Evolutionary conservation across 2,329 filamentous ascomycete genomes (phyloP), one percentile per base, ranked within the genome.

Genomic region (Pseudogymnoascus sp.): DNA sequence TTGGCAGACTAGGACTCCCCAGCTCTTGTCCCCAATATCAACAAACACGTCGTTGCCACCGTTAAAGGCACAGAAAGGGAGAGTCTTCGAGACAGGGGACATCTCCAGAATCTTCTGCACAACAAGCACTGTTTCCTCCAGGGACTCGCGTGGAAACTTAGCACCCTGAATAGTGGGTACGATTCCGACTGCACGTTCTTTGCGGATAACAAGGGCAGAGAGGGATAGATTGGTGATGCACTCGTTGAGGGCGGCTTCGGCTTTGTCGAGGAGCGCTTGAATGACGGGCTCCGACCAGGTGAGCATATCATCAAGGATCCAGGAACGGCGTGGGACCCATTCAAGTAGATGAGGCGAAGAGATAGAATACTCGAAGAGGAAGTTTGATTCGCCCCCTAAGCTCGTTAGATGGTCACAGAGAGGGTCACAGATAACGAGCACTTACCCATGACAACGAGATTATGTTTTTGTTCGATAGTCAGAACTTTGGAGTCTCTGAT

Each of bases 21-120:
- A 96, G 62, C 88, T 92, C 78, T 99, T 99, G 78, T 99, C 95
- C 63, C 95, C 95, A 72, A 99, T 97, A 42, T 99, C 95, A 62
- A 99, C 93, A 76, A 99, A 99, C 45, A 97, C 92, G 74, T 99
- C 95, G 66, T 95, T 93, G 10, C 95, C 95, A 62, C 93, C 95
- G 75, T 99, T 99, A 80, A 99, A 99, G 21, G 95, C 95, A 73
- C 95, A 99, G 73, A 97, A 99, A 0, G 95, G 95, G 34, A 99
- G 78, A 23, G 73, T 69, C 45, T 79, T 76, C 1, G 88, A 89
- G 31, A 88, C 88, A 0, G 83, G 78, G 42, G 87, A 90, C 70
- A 93, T 84, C 76, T 97, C 93, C 4, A 99, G 82, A 60, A 91
- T 92, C 74, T 96, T 93, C 75, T 97, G 93, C 16, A 95, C 91